Conservation (phyloP, 176 grass and related monocot genomes). For the Bolboschoenus planiculmis region DNA sequence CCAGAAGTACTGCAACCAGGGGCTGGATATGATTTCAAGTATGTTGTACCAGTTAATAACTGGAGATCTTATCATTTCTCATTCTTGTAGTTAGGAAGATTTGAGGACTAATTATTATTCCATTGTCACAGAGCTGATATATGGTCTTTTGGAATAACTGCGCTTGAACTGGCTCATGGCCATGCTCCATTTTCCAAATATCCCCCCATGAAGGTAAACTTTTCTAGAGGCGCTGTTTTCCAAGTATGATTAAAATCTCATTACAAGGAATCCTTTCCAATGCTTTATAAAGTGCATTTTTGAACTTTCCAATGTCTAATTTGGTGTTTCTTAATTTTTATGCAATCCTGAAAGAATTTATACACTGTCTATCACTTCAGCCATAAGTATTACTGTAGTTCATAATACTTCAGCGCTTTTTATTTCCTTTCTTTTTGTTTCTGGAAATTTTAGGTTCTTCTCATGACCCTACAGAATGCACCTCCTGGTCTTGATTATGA, state of each 20-base stretch:
- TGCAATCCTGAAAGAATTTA: not conserved
- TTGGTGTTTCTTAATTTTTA: not conserved
- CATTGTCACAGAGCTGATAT: constrained; percentile 82
- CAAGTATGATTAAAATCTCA: not conserved
- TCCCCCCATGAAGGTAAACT: constrained; percentile 89
- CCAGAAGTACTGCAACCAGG: constrained; percentile 97
- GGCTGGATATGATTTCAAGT: constrained; percentile 98
- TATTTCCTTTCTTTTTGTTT: not conserved
- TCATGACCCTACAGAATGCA: constrained; percentile 98
- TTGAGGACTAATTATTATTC: constrained; percentile 10
- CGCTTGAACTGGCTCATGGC: constrained; percentile 93
- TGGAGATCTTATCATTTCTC: not conserved
- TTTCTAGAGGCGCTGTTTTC: not conserved
- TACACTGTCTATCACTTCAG: not conserved
- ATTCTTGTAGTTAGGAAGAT: constrained; percentile 10
- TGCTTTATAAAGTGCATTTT: not conserved
- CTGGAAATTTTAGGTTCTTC: constrained; percentile 66
- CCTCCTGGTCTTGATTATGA: constrained; percentile 99
- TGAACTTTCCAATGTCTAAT: not conserved
- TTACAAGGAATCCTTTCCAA: not conserved
- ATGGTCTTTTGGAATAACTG: constrained; percentile 99
- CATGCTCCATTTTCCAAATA: constrained; percentile 99
- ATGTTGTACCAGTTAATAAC: constrained; percentile 30
- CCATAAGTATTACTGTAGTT: not conserved
- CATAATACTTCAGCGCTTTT: not conserved